These are phyloP conservation scores for Coemansia linderi DNA, from an alignment of 371 early-diverging fungal genomes.

Conservation along the genomic window DNA sequence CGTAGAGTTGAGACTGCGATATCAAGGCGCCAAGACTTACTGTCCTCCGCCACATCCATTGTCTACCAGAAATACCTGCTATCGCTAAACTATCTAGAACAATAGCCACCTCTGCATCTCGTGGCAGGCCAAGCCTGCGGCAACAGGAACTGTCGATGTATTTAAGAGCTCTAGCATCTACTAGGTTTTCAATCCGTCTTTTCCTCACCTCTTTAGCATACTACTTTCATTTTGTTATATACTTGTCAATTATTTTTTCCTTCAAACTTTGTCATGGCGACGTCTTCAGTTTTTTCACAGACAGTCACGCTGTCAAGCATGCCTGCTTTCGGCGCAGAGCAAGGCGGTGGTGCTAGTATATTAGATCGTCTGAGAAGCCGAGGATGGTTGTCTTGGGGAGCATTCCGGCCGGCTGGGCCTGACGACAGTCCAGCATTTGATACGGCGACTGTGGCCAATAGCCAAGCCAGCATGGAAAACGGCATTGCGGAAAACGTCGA, in stretches of 20 bases:
- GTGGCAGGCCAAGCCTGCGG: not conserved
- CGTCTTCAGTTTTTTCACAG: not conserved
- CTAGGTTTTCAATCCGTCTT: not conserved
- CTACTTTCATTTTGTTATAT: not conserved
- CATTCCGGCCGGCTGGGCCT: not conserved
- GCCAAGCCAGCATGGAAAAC: not conserved
- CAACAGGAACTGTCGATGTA: not conserved
- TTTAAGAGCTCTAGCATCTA: too few relatives aligned
- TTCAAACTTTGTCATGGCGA: not conserved
- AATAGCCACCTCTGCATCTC: not conserved
- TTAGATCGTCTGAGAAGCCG: not conserved
- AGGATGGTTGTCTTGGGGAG: not conserved
- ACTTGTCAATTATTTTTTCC: too few relatives aligned
- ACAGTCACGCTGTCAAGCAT: not conserved
- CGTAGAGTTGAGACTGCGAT: not conserved
- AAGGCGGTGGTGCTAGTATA: not conserved
- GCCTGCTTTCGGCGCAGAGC: not conserved
- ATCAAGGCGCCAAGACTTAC: slow-evolving; percentile 12
- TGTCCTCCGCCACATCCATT: not conserved
- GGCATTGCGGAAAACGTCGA: not conserved
- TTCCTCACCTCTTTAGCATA: too few relatives aligned
- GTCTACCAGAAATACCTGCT: slow-evolving; percentile 3
- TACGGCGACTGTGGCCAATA: not conserved
- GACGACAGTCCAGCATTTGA: not conserved
- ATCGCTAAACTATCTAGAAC: not conserved